Evolutionary conservation across 768 basidiomycete genomes (phyloP).

Genomic region (Leccinum variicolor): DNA sequence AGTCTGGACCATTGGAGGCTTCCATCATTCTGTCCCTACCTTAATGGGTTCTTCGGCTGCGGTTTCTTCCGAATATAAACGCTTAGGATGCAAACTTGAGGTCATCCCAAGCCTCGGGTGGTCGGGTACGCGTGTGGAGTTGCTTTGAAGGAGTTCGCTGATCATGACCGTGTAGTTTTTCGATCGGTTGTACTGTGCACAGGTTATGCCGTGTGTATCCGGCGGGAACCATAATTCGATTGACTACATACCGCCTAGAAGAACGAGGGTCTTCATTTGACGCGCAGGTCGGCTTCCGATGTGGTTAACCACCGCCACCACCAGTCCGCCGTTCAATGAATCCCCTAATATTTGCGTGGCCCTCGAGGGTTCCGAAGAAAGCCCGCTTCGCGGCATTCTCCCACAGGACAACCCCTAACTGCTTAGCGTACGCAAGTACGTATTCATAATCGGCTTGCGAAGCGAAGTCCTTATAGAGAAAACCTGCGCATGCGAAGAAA

Average conservation of each 20-base stretch:
- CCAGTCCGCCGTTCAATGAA: constrained; percentile 74
- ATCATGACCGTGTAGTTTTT: constrained; percentile 13
- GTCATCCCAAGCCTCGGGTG: constrained; percentile 16
- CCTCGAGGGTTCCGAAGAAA: constrained; percentile 80
- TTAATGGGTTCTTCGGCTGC: constrained; percentile 1
- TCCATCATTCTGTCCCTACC: not conserved
- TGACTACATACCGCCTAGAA: constrained; percentile 4
- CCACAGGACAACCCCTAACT: constrained; percentile 81
- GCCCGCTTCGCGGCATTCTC: constrained; percentile 69
- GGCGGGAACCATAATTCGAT: not conserved
- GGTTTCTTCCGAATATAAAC: constrained; percentile 6
- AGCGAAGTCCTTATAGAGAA: constrained; percentile 84
- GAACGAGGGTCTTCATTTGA: constrained; percentile 2
- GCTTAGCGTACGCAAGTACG: constrained; percentile 80
- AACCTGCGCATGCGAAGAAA: constrained; percentile 48
- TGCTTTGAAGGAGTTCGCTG: constrained; percentile 4
- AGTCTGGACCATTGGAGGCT: not conserved
- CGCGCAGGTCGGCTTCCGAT: not conserved
- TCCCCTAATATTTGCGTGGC: constrained; percentile 72
- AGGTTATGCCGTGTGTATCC: not conserved
- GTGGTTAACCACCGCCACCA: constrained; percentile 32
- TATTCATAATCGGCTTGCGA: constrained; percentile 86
- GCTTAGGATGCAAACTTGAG: not conserved
- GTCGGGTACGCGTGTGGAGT: not conserved
- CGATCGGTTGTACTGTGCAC: not conserved